phyloP scores from a whole-genome alignment of 1,284 basidiomycete genomes.

The Marasmius fiardii region DNA sequence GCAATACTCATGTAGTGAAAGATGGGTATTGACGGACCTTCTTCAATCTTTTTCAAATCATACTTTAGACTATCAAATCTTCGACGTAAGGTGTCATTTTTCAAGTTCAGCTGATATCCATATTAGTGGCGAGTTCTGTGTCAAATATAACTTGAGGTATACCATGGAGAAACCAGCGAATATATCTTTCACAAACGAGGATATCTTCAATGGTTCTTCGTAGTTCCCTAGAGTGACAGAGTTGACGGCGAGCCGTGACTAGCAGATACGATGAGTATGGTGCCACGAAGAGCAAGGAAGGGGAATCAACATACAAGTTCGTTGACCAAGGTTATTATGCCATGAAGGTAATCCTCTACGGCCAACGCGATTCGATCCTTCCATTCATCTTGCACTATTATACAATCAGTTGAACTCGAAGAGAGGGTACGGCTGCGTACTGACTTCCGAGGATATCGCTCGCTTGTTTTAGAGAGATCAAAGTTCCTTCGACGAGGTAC shows the following conservation, averaged over 20 bases:
- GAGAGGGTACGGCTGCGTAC: conserved; percentile 22
- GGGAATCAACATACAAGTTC: conserved; percentile 60
- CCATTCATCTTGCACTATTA: conserved; percentile 70
- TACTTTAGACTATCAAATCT: conserved; percentile 84
- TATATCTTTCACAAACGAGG: conserved; percentile 78
- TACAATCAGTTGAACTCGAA: conserved; percentile 11
- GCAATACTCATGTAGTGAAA: not conserved
- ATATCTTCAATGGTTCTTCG: conserved; percentile 76
- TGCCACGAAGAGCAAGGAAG: not conserved
- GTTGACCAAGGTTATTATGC: conserved; percentile 76
- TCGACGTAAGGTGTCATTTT: conserved; percentile 76
- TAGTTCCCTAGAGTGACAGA: conserved; percentile 81
- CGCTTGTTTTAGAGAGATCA: conserved; percentile 56
- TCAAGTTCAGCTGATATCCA: conserved; percentile 71
- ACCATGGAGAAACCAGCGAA: conserved; percentile 84
- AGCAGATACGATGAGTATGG: conserved; percentile 7
- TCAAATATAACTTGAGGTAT: conserved; percentile 8
- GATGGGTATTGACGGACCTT: conserved; percentile 50
- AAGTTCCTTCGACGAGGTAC: conserved; percentile 57
- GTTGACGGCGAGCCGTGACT: conserved; percentile 83
- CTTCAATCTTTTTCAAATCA: conserved; percentile 88
- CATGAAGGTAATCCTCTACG: conserved; percentile 85
- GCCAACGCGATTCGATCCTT: conserved; percentile 62
- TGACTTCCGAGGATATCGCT: conserved; percentile 64
- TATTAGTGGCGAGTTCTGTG: conserved; percentile 14